Conservation (phyloP, 495 filamentous ascomycete genomes). For the Xylaria nigripes region DNA sequence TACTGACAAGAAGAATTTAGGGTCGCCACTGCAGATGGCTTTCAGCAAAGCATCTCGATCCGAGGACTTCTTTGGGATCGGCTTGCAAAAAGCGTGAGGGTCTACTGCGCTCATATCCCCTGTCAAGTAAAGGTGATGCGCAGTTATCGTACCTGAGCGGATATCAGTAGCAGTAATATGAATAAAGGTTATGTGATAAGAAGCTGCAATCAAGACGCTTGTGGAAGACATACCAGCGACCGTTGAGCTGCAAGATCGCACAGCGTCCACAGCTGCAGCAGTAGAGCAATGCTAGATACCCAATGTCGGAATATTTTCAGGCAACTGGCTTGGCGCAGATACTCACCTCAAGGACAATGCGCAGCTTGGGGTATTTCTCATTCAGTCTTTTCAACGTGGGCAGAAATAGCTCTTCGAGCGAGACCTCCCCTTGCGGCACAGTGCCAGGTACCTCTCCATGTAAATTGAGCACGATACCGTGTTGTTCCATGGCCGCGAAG, state of each 20-base stretch:
- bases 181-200: constrained; percentile 20
- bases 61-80: constrained; percentile 61
- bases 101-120: constrained; percentile 70
- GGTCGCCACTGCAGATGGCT: constrained; percentile 55
- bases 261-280: constrained; percentile 69
- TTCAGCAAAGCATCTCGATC: constrained; percentile 70
- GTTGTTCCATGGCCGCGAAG: constrained; percentile 64
- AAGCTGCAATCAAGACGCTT: not conserved
- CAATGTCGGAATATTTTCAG: constrained; percentile 29
- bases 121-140: constrained; percentile 73
- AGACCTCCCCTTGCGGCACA: constrained; percentile 51
- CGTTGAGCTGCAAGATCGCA: constrained; percentile 63
- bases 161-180: not conserved
- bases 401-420: constrained; percentile 74
- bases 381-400: constrained; percentile 67
- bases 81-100: constrained; percentile 82
- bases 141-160: constrained; percentile 33
- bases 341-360: constrained; percentile 49
- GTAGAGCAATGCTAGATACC: constrained; percentile 66
- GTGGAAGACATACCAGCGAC: constrained; percentile 57
- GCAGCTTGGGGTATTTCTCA: constrained; percentile 64
- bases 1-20: constrained; percentile 73
- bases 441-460: constrained; percentile 49
- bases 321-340: not conserved
- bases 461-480: constrained; percentile 49